These are phyloP conservation scores for Clavispora carvajalis DNA, from an alignment of 805 yeast genomes.

Conservation along the genomic window DNA sequence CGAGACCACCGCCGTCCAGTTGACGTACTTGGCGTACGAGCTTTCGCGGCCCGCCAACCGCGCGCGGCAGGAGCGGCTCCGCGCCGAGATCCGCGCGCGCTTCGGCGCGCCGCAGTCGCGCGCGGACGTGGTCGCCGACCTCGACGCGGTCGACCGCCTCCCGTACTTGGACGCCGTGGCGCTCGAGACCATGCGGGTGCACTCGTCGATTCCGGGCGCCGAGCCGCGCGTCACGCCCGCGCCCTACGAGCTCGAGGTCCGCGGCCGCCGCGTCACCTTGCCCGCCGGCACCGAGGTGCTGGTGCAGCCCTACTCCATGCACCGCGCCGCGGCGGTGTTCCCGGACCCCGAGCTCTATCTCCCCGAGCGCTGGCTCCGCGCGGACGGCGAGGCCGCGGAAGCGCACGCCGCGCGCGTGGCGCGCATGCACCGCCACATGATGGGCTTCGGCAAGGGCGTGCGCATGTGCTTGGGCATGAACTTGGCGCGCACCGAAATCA, in stretches of 20 bases:
- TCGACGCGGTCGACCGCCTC: conserved; percentile 45
- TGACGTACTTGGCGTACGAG: conserved; percentile 56
- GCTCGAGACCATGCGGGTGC: conserved; percentile 56
- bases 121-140: conserved; percentile 18
- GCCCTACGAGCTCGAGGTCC: conserved; percentile 16
- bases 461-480: conserved; percentile 74
- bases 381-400: conserved; percentile 24
- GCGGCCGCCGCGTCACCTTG: conserved; percentile 18
- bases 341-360: conserved; percentile 46
- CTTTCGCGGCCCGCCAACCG: conserved; percentile 46
- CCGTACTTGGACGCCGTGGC: conserved; percentile 59
- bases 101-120: conserved; percentile 27
- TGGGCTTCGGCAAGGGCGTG: conserved; percentile 70
- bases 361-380: conserved; percentile 62
- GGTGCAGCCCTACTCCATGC: conserved; percentile 63
- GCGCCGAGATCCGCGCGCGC: conserved; percentile 38
- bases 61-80: conserved; percentile 43
- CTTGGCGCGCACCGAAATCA: conserved; percentile 62
- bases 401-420: conserved; percentile 33
- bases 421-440: conserved; percentile 47
- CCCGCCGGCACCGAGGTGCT: conserved; percentile 56
- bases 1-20: conserved; percentile 46
- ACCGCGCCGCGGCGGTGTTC: conserved; percentile 46
- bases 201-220: conserved; percentile 69
- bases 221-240: conserved; percentile 53